Evolutionary conservation across 306 rosid species (phyloP).

Genomic region (Coriaria nepalensis): DNA sequence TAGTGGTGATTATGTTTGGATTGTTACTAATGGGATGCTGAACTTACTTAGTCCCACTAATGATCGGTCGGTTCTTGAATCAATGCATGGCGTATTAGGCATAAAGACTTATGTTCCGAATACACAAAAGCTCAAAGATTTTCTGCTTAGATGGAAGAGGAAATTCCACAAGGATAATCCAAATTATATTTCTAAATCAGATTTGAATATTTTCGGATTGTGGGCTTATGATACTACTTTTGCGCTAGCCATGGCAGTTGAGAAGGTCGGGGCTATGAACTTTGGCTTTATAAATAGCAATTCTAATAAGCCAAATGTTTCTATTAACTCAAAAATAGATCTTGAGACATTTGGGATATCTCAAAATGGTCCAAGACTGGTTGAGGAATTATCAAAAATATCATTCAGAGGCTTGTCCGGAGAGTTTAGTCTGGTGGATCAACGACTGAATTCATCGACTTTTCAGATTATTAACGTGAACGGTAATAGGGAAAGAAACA

Average conservation of each 20-base stretch:
- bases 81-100: slow-evolving; percentile 47
- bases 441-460: slow-evolving; percentile 22
- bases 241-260: slow-evolving; percentile 39
- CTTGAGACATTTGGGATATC: slow-evolving; percentile 11
- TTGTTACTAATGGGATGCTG: slow-evolving; percentile 20
- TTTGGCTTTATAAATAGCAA: background rate
- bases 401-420: slow-evolving; percentile 35
- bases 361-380: slow-evolving; percentile 12
- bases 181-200: background rate
- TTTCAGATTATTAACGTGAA: slow-evolving; percentile 28
- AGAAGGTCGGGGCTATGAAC: slow-evolving; percentile 14
- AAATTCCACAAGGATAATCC: slow-evolving; percentile 24
- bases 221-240: slow-evolving; percentile 52
- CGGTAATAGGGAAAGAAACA: slow-evolving; percentile 12
- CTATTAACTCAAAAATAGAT: slow-evolving; percentile 9
- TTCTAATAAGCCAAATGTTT: background rate
- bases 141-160: slow-evolving; percentile 26
- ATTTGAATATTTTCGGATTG: slow-evolving; percentile 19
- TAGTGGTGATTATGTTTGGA: slow-evolving; percentile 41
- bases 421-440: slow-evolving; percentile 20
- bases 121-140: slow-evolving; percentile 15
- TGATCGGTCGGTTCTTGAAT: slow-evolving; percentile 11
- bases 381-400: slow-evolving; percentile 5
- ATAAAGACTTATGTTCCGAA: slow-evolving; percentile 26
- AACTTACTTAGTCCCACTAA: slow-evolving; percentile 11